phyloP scores from a whole-genome alignment of 495 filamentous ascomycete species.

The Pyrenopolyporus hunteri region DNA sequence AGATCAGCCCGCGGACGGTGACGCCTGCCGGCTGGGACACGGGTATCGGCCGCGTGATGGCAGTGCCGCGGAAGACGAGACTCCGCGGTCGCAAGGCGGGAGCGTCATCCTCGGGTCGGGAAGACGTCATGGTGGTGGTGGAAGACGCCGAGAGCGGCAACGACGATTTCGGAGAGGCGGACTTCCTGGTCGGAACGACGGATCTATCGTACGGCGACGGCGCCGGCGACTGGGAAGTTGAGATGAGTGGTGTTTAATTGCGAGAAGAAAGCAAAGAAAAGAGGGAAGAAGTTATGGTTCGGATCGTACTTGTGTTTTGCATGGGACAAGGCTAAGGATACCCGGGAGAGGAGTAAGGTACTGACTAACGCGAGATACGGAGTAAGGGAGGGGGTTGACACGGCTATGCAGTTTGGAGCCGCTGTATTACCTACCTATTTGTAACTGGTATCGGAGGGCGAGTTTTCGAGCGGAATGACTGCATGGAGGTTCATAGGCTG shows the following conservation, averaged over 20 bases:
- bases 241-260: slow-evolving; percentile 40
- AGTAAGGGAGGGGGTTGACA: not conserved
- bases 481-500: not conserved
- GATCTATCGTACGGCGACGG: not conserved
- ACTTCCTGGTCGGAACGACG: slow-evolving; percentile 51
- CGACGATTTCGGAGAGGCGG: slow-evolving; percentile 63
- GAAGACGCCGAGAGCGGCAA: slow-evolving; percentile 29
- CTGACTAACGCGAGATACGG: too few species aligned
- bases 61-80: slow-evolving; percentile 44
- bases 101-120: slow-evolving; percentile 40
- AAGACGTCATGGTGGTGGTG: slow-evolving; percentile 47
- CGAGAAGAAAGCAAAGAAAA: not conserved
- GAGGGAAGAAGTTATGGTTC: too few species aligned
- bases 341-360: slow-evolving; percentile 1
- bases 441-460: not conserved
- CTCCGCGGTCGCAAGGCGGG: not conserved
- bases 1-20: slow-evolving; percentile 48
- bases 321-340: slow-evolving; percentile 5
- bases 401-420: not conserved
- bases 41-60: slow-evolving; percentile 44
- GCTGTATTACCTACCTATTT: not conserved
- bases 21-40: slow-evolving; percentile 28
- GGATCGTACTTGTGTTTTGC: not conserved
- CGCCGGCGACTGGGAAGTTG: slow-evolving; percentile 31
- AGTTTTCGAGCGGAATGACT: not conserved